These are phyloP conservation scores for Pyrenochaeta sp. DNA, from an alignment of 2,329 filamentous ascomycete species.

Conservation along the genomic window DNA sequence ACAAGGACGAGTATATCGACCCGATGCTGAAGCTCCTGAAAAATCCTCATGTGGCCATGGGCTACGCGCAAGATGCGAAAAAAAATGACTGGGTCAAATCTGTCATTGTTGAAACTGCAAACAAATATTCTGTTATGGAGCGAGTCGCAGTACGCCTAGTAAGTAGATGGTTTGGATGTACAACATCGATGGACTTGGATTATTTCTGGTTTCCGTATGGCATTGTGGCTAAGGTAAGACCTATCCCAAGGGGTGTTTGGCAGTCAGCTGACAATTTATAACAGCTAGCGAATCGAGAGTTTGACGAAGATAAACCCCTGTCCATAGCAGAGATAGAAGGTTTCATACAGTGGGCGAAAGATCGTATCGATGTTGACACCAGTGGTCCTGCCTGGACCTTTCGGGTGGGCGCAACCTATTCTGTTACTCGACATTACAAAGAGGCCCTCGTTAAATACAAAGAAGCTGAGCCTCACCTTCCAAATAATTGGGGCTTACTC, in stretches of 20 bases:
- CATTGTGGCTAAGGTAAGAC: background rate
- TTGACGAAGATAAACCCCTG: background rate
- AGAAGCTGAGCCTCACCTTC: background rate
- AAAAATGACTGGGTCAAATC: slow-evolving; percentile 13
- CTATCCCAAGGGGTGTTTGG: background rate
- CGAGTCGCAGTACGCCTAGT: slow-evolving; percentile 2
- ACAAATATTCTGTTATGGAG: slow-evolving; percentile 6
- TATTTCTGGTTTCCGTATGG: background rate
- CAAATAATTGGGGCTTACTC: background rate
- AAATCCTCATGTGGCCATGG: slow-evolving; percentile 16
- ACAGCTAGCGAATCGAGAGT: background rate
- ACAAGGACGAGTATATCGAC: slow-evolving; percentile 3
- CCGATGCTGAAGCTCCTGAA: slow-evolving; percentile 10
- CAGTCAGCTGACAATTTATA: background rate
- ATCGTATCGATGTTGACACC: background rate
- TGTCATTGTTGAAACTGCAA: background rate
- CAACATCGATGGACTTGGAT: background rate
- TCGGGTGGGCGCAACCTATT: background rate
- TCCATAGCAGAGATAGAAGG: background rate
- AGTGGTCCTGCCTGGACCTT: background rate
- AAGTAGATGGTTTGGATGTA: slow-evolving; percentile 3
- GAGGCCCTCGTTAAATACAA: background rate
- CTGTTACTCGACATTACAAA: background rate
- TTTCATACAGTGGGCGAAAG: background rate
- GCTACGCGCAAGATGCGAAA: slow-evolving; percentile 7